phyloP scores from a whole-genome alignment of 2,329 filamentous ascomycete species.

The Cordyceps pruinosa region DNA sequence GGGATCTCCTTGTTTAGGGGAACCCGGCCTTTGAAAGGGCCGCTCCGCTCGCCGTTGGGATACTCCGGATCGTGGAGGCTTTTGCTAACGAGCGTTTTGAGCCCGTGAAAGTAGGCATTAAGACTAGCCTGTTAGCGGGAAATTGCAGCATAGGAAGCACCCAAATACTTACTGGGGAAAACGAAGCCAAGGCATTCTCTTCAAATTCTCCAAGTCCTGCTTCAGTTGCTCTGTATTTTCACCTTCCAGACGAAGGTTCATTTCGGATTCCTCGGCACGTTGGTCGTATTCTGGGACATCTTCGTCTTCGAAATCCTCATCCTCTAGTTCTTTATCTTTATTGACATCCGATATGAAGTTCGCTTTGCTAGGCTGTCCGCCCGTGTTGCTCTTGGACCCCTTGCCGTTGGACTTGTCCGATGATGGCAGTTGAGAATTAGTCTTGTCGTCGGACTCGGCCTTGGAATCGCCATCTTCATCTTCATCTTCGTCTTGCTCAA shows the following conservation, averaged over 20 bases:
- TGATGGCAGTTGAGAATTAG: neutral
- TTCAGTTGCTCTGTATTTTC: conserved; percentile 24
- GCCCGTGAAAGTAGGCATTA: conserved; percentile 71
- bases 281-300: conserved; percentile 15
- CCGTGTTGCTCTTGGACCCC: neutral
- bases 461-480: neutral
- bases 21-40: conserved; percentile 4
- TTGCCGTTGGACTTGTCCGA: neutral
- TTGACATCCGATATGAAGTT: neutral
- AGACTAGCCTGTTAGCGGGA: conserved; percentile 46
- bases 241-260: conserved; percentile 15
- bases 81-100: conserved; percentile 61
- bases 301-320: conserved; percentile 12
- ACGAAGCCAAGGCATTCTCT: conserved; percentile 33
- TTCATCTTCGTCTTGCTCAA: neutral
- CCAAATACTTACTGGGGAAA: conserved; percentile 30
- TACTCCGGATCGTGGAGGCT: conserved; percentile 66
- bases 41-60: conserved; percentile 37
- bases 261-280: conserved; percentile 7
- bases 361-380: neutral
- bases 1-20: conserved; percentile 27
- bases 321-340: conserved; percentile 8
- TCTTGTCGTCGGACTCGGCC: neutral
- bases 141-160: neutral
- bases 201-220: conserved; percentile 24